Evolutionary conservation across 139 green algal species (phyloP), one percentile per base, ranked within the genome.

Genomic region (Chlorella ohadii): DNA sequence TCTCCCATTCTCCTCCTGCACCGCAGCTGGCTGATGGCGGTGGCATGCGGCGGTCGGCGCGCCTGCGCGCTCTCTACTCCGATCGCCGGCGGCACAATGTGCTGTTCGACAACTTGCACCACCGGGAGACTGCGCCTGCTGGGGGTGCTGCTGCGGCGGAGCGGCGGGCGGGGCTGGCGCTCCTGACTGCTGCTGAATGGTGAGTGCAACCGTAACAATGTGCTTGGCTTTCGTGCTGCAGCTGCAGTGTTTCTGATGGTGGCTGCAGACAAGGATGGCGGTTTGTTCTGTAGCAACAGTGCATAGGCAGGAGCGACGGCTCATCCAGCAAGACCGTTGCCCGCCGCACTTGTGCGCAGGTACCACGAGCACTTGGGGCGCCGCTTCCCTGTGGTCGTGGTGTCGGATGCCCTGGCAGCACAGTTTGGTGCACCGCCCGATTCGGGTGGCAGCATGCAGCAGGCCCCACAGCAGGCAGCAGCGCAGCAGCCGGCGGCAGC

Each of bases 71-170:
- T 0, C 86, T 96, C 44, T 96, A 94, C 59, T 70, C 61, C 2
- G 92, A 96, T 83, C 25, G 31, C 4, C 87, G 92, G 19, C 82
- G 88, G 12, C 55, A 64, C 28, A 87, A 80, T 38, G 84, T 88
- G 3, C 59, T 93, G 41, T 95, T 95, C 78, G 89, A 94, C 84
- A 90, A 95, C 87, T 47, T 94, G 55, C 90, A 93, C 79, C 80
- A 85, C 80, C 66, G 68, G 25, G 64, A 88, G 34, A 88, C 83
- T 2, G 87, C 83, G 12, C 65, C 68, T 25, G 78, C 34, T 16
- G 75, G 38, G 28, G 28, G 41, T 4, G 39, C 66, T 20, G 56
- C 31, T 20, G 20, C 28, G 57, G 20, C 9, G 36, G 64, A 76
- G 71, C 38, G 31, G 56, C 79, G 66, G 0, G 17, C 20, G 1